phyloP scores from a whole-genome alignment of 2,329 filamentous ascomycete species.

The Aspergillus sp. region DNA sequence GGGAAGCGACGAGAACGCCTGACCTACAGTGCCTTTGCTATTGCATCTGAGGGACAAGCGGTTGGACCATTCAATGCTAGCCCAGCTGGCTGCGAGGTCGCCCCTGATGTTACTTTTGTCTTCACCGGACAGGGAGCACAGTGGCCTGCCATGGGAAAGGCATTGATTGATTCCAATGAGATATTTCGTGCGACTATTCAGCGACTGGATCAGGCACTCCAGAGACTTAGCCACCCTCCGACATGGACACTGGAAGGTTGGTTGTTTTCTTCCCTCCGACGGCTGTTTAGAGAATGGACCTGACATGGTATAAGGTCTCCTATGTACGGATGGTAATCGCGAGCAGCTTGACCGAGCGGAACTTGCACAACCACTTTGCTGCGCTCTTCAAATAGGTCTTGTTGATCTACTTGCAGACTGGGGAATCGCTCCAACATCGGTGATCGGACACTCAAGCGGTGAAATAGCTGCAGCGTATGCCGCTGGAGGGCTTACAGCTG shows the following conservation, averaged over 20 bases:
- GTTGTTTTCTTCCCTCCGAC: too few species aligned
- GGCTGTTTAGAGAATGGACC: too few species aligned
- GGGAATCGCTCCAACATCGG: conserved; percentile 17
- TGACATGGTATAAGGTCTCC: neutral
- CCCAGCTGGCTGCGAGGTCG: too few species aligned
- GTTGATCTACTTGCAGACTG: conserved; percentile 16
- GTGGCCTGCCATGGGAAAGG: conserved; percentile 27
- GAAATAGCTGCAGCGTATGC: conserved; percentile 30
- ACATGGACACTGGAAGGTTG: neutral
- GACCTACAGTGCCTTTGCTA: neutral
- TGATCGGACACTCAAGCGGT: conserved; percentile 28
- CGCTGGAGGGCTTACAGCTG: conserved; percentile 11
- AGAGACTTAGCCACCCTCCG: neutral
- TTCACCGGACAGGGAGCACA: conserved; percentile 31
- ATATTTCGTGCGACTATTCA: conserved; percentile 10
- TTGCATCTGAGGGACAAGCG: neutral
- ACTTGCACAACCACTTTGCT: conserved; percentile 26
- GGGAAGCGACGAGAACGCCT: conserved; percentile 16
- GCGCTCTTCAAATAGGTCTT: conserved; percentile 26
- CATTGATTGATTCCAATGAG: conserved; percentile 5
- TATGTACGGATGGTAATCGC: neutral
- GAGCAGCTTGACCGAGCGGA: conserved; percentile 12
- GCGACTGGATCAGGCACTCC: neutral
- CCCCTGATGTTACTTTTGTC: conserved; percentile 12
- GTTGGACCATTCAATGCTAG: neutral